Percentiles rank a stretch among this genome's conserved stretches.
phyloP scores from a whole-genome alignment of 2,329 filamentous ascomycete genomes.

The Ophiostoma himal-ulmi region DNA sequence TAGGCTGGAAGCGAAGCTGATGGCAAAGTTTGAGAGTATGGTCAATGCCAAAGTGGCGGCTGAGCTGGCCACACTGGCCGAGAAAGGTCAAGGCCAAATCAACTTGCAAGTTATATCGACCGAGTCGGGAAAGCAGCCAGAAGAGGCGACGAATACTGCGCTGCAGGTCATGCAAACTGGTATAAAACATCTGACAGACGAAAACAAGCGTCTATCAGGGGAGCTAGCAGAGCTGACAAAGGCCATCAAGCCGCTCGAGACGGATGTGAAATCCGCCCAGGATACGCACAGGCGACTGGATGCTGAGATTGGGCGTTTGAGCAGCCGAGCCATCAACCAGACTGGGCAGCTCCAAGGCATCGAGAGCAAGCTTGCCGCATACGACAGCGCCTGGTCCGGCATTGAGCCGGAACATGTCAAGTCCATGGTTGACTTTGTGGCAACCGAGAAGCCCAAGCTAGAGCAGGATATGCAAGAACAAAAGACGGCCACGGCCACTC shows the following conservation, averaged over 20 bases:
- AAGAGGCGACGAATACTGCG: neutral
- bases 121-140: neutral
- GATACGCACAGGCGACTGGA: neutral
- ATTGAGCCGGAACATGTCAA: slow-evolving; percentile 10
- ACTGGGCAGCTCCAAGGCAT: neutral
- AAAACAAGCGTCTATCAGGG: neutral
- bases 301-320: neutral
- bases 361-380: neutral
- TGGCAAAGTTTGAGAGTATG: neutral
- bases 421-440: slow-evolving; percentile 14
- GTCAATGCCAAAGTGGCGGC: neutral
- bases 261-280: neutral
- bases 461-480: slow-evolving; percentile 8
- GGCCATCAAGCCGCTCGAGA: neutral
- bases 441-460: slow-evolving; percentile 7
- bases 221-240: neutral
- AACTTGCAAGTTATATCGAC: neutral
- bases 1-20: neutral
- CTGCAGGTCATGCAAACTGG: neutral
- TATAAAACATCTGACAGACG: neutral
- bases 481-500: neutral
- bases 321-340: neutral
- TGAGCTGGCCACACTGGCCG: neutral
- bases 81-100: neutral
- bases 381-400: slow-evolving; percentile 6